A percentile compares a stretch with the other conserved stretches of the same genome.
Conservation (phyloP, 495 filamentous ascomycete genomes). For the Friedmanniomyces simplex region DNA sequence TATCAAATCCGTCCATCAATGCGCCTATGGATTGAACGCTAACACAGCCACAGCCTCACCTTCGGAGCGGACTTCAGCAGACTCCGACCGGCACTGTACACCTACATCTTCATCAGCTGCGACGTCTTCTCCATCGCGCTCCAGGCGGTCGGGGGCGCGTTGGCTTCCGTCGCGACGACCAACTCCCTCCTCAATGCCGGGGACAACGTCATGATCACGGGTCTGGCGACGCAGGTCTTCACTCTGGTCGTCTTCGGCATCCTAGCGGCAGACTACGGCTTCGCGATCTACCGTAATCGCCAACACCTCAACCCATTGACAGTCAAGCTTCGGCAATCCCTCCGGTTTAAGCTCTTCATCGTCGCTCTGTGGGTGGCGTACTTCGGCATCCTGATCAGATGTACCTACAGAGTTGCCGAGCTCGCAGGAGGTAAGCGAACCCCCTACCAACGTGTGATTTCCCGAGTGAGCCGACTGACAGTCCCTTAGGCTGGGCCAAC, state of each 20-base stretch:
- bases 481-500: slow-evolving; percentile 32
- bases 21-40: not conserved
- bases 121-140: slow-evolving; percentile 22
- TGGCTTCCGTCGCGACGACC: slow-evolving; percentile 8
- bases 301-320: slow-evolving; percentile 9
- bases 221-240: slow-evolving; percentile 38
- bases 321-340: slow-evolving; percentile 15
- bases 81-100: slow-evolving; percentile 16
- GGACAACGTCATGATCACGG: slow-evolving; percentile 32
- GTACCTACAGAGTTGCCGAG: slow-evolving; percentile 43
- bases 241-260: slow-evolving; percentile 41
- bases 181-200: slow-evolving; percentile 19
- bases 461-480: not conserved
- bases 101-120: slow-evolving; percentile 22
- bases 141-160: slow-evolving; percentile 22
- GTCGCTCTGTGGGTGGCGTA: slow-evolving; percentile 36
- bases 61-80: slow-evolving; percentile 16
- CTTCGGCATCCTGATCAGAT: slow-evolving; percentile 37
- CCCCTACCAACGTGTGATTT: not conserved
- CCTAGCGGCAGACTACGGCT: slow-evolving; percentile 35
- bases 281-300: slow-evolving; percentile 25
- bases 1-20: not conserved
- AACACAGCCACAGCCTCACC: slow-evolving; percentile 5
- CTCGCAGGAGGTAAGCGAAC: slow-evolving; percentile 27
- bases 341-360: slow-evolving; percentile 36